Evolutionary conservation across 2,329 filamentous ascomycete genomes (phyloP).

Genomic region (Verticillium dahliae): DNA sequence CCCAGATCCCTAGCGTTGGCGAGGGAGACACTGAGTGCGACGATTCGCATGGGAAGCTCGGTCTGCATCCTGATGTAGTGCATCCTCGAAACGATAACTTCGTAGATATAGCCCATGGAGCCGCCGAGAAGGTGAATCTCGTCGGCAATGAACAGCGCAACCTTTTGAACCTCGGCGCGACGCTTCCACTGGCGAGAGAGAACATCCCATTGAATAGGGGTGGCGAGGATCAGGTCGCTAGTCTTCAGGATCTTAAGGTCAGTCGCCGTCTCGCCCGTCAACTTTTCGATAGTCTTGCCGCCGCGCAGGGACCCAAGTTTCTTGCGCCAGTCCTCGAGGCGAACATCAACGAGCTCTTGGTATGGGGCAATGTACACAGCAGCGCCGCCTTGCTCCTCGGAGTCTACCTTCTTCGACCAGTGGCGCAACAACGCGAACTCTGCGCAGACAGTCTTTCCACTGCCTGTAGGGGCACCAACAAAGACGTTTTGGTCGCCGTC

Average conservation of each 20-base stretch:
- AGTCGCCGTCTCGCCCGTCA: slow-evolving; percentile 86
- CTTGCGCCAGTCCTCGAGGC: slow-evolving; percentile 78
- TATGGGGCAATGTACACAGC: slow-evolving; percentile 93
- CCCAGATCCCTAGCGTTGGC: slow-evolving; percentile 91
- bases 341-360: slow-evolving; percentile 83
- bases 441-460: slow-evolving; percentile 93
- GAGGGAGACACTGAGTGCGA: slow-evolving; percentile 86
- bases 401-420: slow-evolving; percentile 62
- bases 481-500: slow-evolving; percentile 91
- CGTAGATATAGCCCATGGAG: slow-evolving; percentile 81
- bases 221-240: slow-evolving; percentile 86
- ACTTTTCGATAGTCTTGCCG: slow-evolving; percentile 85
- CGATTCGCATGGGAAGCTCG: slow-evolving; percentile 75
- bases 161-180: slow-evolving; percentile 87
- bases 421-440: slow-evolving; percentile 88
- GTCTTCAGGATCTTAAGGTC: slow-evolving; percentile 84
- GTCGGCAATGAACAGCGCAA: slow-evolving; percentile 89
- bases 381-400: slow-evolving; percentile 48
- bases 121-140: slow-evolving; percentile 92
- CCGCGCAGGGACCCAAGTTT: slow-evolving; percentile 66
- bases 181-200: slow-evolving; percentile 94
- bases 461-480: slow-evolving; percentile 85
- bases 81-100: slow-evolving; percentile 96
- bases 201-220: slow-evolving; percentile 92
- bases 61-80: slow-evolving; percentile 89